Conservation (phyloP, 2,329 filamentous ascomycete genomes). For the Bipolaris oryzae region DNA sequence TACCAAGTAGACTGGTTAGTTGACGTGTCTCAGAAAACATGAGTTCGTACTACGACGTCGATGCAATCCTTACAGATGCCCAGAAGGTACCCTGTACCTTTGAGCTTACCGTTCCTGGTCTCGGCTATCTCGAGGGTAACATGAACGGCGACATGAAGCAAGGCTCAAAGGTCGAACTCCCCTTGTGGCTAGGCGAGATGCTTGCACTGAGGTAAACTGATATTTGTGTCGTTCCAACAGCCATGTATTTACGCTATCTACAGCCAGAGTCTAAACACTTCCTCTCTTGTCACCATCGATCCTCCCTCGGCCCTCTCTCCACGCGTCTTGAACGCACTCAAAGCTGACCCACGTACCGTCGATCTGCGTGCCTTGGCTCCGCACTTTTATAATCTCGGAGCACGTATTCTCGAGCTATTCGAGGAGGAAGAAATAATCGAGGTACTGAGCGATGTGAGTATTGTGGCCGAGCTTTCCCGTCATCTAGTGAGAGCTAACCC, state of each 20-base stretch:
- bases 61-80: conserved; percentile 82
- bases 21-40: conserved; percentile 32
- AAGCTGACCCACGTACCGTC: conserved; percentile 85
- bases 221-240: not conserved
- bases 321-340: conserved; percentile 85
- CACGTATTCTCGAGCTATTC: conserved; percentile 86
- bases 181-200: conserved; percentile 94
- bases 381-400: conserved; percentile 86
- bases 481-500: conserved; percentile 2
- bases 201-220: conserved; percentile 69
- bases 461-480: not conserved
- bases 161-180: conserved; percentile 80
- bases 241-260: conserved; percentile 12
- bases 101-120: conserved; percentile 82
- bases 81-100: conserved; percentile 98
- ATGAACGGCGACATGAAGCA: conserved; percentile 73
- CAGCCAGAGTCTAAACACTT: conserved; percentile 44
- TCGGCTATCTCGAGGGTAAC: conserved; percentile 90
- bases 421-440: conserved; percentile 83
- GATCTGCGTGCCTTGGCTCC: conserved; percentile 81
- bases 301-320: conserved; percentile 77
- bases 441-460: conserved; percentile 54
- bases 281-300: conserved; percentile 69
- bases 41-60: conserved; percentile 80
- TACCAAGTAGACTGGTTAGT: not conserved